A percentile compares a stretch with the other conserved stretches of the same genome.
These are phyloP conservation scores for Populus tremula DNA, from an alignment of 345 rosid species.

Conservation along the genomic window DNA sequence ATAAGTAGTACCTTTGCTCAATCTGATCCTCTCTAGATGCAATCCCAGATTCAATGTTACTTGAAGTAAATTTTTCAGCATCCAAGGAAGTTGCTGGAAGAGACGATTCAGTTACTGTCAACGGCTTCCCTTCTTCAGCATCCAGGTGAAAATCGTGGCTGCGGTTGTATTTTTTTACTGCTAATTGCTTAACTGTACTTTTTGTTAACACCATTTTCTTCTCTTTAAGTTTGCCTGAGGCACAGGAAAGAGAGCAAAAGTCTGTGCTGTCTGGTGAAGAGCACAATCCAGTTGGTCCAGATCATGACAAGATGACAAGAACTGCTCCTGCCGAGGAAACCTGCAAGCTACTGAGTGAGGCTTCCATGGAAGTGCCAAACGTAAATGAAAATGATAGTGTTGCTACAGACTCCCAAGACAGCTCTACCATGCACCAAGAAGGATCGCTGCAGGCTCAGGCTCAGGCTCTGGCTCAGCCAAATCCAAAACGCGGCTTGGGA, in stretches of 20 bases:
- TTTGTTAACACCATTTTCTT: constrained; percentile 5
- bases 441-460: constrained; percentile 28
- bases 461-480: constrained; percentile 19
- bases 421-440: constrained; percentile 49
- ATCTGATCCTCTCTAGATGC: constrained; percentile 32
- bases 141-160: constrained; percentile 37
- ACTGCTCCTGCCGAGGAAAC: constrained; percentile 20
- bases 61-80: constrained; percentile 27
- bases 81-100: constrained; percentile 36
- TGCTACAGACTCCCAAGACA: constrained; percentile 45
- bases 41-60: constrained; percentile 39
- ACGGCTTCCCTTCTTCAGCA: constrained; percentile 52
- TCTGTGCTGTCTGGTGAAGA: constrained; percentile 30
- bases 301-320: constrained; percentile 13
- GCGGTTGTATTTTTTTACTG: neutral
- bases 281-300: constrained; percentile 17
- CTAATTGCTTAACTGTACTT: neutral
- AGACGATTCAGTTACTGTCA: constrained; percentile 32
- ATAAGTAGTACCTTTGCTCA: neutral
- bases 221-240: constrained; percentile 43
- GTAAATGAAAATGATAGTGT: constrained; percentile 34
- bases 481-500: constrained; percentile 27
- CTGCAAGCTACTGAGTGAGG: constrained; percentile 38
- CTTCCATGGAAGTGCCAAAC: constrained; percentile 39
- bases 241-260: constrained; percentile 36